These are phyloP conservation scores for Leccinum rimulosum DNA, from an alignment of 768 basidiomycete genomes.

Conservation along the genomic window DNA sequence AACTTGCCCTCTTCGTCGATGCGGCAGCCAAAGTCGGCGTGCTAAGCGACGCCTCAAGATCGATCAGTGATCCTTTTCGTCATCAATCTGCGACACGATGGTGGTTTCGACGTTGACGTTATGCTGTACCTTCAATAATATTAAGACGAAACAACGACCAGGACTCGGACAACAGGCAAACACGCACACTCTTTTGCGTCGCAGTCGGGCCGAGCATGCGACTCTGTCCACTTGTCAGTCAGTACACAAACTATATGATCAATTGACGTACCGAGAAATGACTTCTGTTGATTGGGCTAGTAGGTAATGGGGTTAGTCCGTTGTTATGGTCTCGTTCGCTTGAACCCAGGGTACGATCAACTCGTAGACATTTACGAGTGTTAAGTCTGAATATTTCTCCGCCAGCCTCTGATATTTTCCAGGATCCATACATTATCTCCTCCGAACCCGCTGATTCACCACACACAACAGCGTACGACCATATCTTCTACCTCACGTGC, in stretches of 20 bases:
- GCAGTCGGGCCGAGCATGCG: constrained; percentile 21
- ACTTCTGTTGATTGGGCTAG: constrained; percentile 20
- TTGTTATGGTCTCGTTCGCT: constrained; percentile 27
- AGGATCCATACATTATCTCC: no score
- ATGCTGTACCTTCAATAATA: constrained; percentile 10
- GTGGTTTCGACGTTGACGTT: constrained; percentile 36
- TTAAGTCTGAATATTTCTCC: constrained; percentile 20
- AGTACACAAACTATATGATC: not conserved
- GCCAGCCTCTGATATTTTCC: no score
- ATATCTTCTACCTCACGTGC: no score
- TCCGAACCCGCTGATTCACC: no score
- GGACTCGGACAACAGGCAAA: not conserved
- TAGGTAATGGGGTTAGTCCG: constrained; percentile 2
- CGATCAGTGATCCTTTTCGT: constrained; percentile 18
- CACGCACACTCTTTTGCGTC: constrained; percentile 25
- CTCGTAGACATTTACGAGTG: constrained; percentile 30
- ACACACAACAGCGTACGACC: no score
- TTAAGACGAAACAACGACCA: not conserved
- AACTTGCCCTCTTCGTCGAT: constrained; percentile 13
- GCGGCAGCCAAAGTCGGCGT: constrained; percentile 4
- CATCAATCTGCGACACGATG: constrained; percentile 31
- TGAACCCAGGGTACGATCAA: constrained; percentile 21
- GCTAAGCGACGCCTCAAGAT: constrained; percentile 19
- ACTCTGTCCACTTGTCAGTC: constrained; percentile 12
- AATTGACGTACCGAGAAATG: constrained; percentile 23